Percentiles rank a stretch among this genome's conserved stretches.
These are phyloP conservation scores for Ambrosia artemisiifolia DNA, from an alignment of 129 eudicot species.

Conservation along the genomic window DNA sequence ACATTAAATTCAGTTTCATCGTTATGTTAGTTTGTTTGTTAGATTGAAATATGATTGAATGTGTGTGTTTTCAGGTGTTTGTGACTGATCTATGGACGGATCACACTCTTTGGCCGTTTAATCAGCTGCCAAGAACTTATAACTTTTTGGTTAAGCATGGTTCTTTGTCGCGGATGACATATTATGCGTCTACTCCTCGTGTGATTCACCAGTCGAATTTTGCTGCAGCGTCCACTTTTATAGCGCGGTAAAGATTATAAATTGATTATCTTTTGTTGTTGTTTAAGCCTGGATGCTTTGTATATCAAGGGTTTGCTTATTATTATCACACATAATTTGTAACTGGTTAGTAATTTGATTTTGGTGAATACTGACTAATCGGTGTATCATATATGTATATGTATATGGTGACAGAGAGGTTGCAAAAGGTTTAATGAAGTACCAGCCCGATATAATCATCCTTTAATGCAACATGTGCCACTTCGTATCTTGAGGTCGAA, in stretches of 20 bases:
- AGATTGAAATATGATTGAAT: background rate
- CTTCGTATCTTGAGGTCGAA: conserved; percentile 88
- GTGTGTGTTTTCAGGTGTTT: conserved; percentile 61
- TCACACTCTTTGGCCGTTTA: conserved; percentile 97
- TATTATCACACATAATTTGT: background rate
- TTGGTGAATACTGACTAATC: conserved; percentile 7
- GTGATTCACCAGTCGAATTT: too few relatives aligned
- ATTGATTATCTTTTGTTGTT: conserved; percentile 9
- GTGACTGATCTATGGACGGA: conserved; percentile 95
- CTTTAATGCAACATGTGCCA: conserved; percentile 97
- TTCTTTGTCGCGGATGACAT: conserved; percentile 77
- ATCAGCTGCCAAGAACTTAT: conserved; percentile 93
- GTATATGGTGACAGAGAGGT: conserved; percentile 78
- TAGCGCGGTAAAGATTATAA: conserved; percentile 64
- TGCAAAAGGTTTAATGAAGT: conserved; percentile 89
- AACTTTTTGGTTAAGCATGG: conserved; percentile 94
- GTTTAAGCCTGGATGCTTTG: background rate
- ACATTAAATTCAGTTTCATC: too few relatives aligned
- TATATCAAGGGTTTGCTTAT: background rate
- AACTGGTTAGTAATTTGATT: background rate
- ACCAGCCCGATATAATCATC: conserved; percentile 97
- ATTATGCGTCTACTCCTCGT: conserved; percentile 85
- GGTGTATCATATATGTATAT: background rate
- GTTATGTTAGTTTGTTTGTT: too few relatives aligned
- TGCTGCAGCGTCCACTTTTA: conserved; percentile 90